A percentile compares a stretch with the other conserved stretches of the same genome.
Evolutionary conservation across 257 asterid species (phyloP).

Genomic region (Solanum chilense): DNA sequence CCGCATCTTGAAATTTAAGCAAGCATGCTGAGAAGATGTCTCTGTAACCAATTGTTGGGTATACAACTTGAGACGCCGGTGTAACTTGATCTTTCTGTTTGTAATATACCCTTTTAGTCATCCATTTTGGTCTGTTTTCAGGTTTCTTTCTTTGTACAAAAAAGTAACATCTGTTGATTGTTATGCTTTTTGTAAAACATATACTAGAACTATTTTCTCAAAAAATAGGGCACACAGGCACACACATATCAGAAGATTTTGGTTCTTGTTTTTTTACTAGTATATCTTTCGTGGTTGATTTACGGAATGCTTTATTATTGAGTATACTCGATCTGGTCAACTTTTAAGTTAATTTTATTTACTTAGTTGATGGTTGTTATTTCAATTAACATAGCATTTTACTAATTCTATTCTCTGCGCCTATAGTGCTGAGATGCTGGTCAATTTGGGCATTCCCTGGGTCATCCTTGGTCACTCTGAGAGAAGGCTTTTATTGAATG

Average conservation of each 20-base stretch:
- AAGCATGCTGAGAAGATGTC: neutral
- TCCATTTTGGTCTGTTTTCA: neutral
- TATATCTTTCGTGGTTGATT: neutral
- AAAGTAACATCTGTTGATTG: neutral
- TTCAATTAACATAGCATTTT: neutral
- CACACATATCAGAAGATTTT: neutral
- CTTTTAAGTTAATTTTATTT: neutral
- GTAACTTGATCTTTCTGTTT: neutral
- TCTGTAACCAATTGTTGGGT: neutral
- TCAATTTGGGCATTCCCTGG: constrained; percentile 35
- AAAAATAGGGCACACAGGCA: neutral
- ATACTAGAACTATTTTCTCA: neutral
- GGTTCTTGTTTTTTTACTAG: neutral
- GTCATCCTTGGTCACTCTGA: constrained; percentile 44
- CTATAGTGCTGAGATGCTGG: constrained; percentile 32
- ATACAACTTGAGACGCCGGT: neutral
- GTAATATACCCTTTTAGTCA: neutral
- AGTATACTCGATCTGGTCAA: neutral
- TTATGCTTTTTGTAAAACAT: neutral
- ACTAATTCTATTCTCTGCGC: neutral
- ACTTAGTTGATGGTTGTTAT: neutral
- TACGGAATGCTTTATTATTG: neutral
- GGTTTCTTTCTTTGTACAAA: neutral
- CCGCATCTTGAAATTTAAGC: neutral
- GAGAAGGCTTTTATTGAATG: constrained; percentile 28